These are phyloP conservation scores for Solanum dulcamara DNA, from an alignment of 257 asterid genomes.

Conservation along the genomic window DNA sequence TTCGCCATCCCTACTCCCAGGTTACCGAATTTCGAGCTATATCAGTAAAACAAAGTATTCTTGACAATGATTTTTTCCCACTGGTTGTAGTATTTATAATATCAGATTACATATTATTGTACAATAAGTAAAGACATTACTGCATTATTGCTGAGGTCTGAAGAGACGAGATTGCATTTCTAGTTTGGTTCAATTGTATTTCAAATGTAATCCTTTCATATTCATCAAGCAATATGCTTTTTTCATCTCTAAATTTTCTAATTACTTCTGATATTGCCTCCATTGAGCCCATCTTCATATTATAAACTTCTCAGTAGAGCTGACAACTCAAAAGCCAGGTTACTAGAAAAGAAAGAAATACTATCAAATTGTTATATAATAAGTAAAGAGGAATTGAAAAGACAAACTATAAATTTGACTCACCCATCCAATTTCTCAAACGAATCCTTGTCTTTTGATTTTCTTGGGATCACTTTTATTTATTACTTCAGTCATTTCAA, in stretches of 20 bases:
- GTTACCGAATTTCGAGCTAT: background rate
- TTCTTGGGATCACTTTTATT: background rate
- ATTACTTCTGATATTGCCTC: conserved; percentile 2
- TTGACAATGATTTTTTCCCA: background rate
- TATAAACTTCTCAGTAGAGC: background rate
- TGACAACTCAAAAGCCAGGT: background rate
- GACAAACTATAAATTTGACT: background rate
- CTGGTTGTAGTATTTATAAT: background rate
- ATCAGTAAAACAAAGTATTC: background rate
- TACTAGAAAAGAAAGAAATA: background rate
- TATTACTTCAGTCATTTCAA: background rate
- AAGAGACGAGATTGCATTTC: background rate
- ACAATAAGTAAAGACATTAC: background rate
- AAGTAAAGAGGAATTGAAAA: background rate
- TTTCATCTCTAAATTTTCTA: conserved; percentile 53
- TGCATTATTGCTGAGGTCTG: too few relatives aligned
- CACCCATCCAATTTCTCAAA: background rate
- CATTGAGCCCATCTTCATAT: background rate
- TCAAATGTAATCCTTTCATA: conserved; percentile 80
- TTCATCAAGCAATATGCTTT: conserved; percentile 66
- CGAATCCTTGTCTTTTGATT: background rate
- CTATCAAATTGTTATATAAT: background rate
- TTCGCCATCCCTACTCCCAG: conserved; percentile 16
- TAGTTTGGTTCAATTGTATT: conserved; percentile 71
- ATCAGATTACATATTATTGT: background rate